Evolutionary conservation across 1,139 yeast species (phyloP).

Genomic region (Saccharomycopsis hybrid): DNA sequence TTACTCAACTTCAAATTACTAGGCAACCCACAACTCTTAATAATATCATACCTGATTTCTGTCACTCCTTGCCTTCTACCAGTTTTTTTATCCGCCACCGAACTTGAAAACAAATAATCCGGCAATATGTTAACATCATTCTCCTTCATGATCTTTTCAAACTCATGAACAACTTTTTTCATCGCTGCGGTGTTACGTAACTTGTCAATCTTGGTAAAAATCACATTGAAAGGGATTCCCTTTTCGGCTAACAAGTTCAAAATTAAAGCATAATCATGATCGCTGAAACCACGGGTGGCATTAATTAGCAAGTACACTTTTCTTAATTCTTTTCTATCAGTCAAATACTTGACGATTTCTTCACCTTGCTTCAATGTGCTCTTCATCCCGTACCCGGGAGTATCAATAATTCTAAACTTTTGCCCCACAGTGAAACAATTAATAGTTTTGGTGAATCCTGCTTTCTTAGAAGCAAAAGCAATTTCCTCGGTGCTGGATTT

Average conservation of each 20-base stretch:
- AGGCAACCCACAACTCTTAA: slow-evolving; percentile 16
- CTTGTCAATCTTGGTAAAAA: slow-evolving; percentile 71
- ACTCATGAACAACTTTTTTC: slow-evolving; percentile 20
- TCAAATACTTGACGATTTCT: slow-evolving; percentile 55
- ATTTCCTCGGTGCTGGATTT: slow-evolving; percentile 31
- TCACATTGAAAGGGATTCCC: slow-evolving; percentile 66
- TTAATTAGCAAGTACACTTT: slow-evolving; percentile 59
- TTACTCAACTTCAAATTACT: slow-evolving; percentile 9
- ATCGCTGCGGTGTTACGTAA: slow-evolving; percentile 24
- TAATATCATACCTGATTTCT: slow-evolving; percentile 14
- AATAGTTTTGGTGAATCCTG: slow-evolving; percentile 74
- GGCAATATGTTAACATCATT: slow-evolving; percentile 14
- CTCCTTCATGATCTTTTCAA: slow-evolving; percentile 23
- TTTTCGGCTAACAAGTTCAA: slow-evolving; percentile 42
- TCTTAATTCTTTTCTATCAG: slow-evolving; percentile 44
- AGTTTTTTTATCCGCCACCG: neutral
- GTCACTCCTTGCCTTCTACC: slow-evolving; percentile 16
- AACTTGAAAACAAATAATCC: slow-evolving; percentile 15
- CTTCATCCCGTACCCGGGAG: slow-evolving; percentile 80
- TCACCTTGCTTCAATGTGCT: slow-evolving; percentile 62
- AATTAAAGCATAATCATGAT: slow-evolving; percentile 45
- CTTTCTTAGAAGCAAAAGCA: slow-evolving; percentile 52
- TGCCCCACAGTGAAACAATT: slow-evolving; percentile 59
- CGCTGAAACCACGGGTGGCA: slow-evolving; percentile 47
- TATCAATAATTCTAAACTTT: slow-evolving; percentile 60